Conservation (phyloP, 2,329 filamentous ascomycete genomes). For the Sarocladium kiliense region DNA sequence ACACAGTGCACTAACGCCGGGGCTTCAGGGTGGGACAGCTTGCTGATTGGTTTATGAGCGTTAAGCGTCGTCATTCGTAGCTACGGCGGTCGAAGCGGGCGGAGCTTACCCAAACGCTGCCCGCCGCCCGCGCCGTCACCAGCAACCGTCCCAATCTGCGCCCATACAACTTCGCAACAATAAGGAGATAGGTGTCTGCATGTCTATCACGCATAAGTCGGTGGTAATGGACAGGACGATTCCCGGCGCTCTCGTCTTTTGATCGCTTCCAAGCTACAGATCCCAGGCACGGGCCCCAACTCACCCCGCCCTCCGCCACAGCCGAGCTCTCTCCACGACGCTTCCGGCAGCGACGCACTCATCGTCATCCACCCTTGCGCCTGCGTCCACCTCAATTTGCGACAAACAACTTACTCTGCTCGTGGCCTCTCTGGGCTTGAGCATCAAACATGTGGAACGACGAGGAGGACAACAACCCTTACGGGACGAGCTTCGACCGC, state of each 20-base stretch:
- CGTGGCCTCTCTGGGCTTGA: not conserved
- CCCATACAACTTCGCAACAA: not conserved
- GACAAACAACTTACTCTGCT: not conserved
- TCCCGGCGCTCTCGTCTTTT: not conserved
- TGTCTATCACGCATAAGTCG: not conserved
- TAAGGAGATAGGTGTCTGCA: not conserved
- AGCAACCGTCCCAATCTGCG: not conserved
- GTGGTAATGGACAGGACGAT: not conserved
- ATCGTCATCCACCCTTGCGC: constrained; percentile 1
- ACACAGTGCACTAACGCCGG: not conserved
- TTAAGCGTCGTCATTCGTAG: constrained; percentile 9
- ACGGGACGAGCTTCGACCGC: constrained; percentile 84
- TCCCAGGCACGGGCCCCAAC: too few species aligned
- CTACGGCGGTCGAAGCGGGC: not conserved
- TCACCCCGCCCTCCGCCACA: constrained; percentile 8
- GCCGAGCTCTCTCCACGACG: not conserved
- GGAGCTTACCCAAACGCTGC: not conserved
- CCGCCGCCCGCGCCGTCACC: not conserved
- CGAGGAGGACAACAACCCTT: constrained; percentile 91
- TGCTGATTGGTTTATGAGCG: constrained; percentile 1
- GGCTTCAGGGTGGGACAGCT: not conserved
- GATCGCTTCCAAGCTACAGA: not conserved
- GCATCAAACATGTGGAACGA: constrained; percentile 82
- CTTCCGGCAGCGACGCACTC: not conserved
- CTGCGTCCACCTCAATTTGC: not conserved